A percentile compares a stretch with the other conserved stretches of the same genome.
Conservation (phyloP, 2,329 filamentous ascomycete genomes). For the Plectosphaerella plurivora region DNA sequence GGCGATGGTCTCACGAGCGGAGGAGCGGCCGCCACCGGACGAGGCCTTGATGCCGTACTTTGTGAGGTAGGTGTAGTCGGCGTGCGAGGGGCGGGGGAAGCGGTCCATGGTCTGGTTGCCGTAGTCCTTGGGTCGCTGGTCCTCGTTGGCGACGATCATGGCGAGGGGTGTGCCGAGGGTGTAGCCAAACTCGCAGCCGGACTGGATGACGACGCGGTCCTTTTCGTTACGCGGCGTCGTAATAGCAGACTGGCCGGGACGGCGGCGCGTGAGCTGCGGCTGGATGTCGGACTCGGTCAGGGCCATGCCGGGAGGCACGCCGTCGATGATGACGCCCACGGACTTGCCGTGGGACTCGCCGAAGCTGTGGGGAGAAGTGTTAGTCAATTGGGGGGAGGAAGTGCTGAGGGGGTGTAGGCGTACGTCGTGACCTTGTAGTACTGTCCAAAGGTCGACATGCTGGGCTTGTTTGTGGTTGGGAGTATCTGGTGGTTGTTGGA, state of each 20-base stretch:
- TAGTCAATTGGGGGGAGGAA: neutral
- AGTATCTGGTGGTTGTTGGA: neutral
- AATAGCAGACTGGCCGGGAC: conserved; percentile 84
- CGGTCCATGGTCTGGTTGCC: conserved; percentile 83
- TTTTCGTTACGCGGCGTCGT: conserved; percentile 93
- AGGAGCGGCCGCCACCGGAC: conserved; percentile 77
- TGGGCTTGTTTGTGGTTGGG: conserved; percentile 1
- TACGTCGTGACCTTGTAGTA: conserved; percentile 81
- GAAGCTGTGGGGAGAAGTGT: conserved; percentile 25
- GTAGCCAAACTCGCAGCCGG: conserved; percentile 83
- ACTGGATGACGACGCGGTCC: conserved; percentile 87
- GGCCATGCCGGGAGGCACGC: conserved; percentile 80
- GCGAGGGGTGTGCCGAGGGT: conserved; percentile 89
- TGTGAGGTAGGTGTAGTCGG: conserved; percentile 94
- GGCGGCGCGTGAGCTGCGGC: conserved; percentile 85
- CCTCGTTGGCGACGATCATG: conserved; percentile 84
- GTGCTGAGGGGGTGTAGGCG: conserved; percentile 23
- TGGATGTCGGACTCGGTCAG: conserved; percentile 87
- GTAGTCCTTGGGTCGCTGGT: conserved; percentile 91
- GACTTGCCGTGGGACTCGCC: conserved; percentile 79
- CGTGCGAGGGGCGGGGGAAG: conserved; percentile 88
- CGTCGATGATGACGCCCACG: conserved; percentile 93
- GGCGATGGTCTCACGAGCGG: conserved; percentile 91
- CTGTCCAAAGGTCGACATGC: conserved; percentile 86
- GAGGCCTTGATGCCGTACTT: conserved; percentile 95